These are phyloP conservation scores for Arabidopsis thaliana DNA, from an alignment of 345 rosid genomes.

Conservation along the genomic window DNA sequence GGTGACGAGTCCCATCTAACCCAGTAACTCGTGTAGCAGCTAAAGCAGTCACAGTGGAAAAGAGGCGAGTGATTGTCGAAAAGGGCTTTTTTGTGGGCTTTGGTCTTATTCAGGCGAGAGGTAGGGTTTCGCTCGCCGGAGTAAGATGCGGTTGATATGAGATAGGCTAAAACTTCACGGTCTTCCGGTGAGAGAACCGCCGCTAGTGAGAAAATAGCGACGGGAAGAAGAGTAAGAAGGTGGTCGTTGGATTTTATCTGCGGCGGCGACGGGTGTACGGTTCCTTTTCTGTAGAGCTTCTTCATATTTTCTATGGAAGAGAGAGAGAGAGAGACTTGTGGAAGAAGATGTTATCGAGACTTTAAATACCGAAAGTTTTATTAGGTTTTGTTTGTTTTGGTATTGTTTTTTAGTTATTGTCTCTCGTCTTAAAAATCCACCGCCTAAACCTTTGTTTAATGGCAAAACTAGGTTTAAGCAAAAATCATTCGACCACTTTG, in stretches of 20 bases:
- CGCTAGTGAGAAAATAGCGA: constrained; percentile 67
- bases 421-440: neutral
- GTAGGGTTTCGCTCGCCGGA: constrained; percentile 39
- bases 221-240: constrained; percentile 71
- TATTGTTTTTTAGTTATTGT: neutral
- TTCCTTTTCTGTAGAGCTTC: constrained; percentile 75
- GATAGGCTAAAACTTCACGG: constrained; percentile 68
- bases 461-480: neutral
- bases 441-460: constrained; percentile 7
- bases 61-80: constrained; percentile 53
- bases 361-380: constrained; percentile 37
- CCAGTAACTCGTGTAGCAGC: constrained; percentile 86
- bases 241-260: constrained; percentile 54
- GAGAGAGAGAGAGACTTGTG: constrained; percentile 15
- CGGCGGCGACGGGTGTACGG: constrained; percentile 77
- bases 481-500: neutral
- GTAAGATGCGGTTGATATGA: constrained; percentile 53
- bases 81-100: constrained; percentile 27
- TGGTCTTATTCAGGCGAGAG: constrained; percentile 29
- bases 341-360: constrained; percentile 26
- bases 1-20: constrained; percentile 84
- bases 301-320: constrained; percentile 53
- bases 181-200: constrained; percentile 69
- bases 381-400: constrained; percentile 37
- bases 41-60: constrained; percentile 75